A percentile compares a stretch with the other conserved stretches of the same genome.
Evolutionary conservation across 2,329 filamentous ascomycete genomes (phyloP).

Genomic region (Alternaria novae-zelandiae): DNA sequence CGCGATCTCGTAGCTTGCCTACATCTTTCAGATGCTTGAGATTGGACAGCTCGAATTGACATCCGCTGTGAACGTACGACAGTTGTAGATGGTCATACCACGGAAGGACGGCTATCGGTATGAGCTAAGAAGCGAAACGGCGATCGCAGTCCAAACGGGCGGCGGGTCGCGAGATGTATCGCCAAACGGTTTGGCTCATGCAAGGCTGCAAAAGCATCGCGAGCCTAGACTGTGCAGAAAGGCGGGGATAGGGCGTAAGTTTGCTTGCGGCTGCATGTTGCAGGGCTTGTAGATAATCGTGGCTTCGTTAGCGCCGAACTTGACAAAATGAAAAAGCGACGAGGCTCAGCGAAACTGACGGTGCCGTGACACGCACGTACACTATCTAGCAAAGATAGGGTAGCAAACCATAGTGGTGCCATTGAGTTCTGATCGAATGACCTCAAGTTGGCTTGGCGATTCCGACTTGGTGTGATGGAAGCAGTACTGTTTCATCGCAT

Average conservation of each 20-base stretch:
- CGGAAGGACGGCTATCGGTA: conserved; percentile 2
- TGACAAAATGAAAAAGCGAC: conserved; percentile 17
- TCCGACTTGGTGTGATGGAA: background rate
- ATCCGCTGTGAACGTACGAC: background rate
- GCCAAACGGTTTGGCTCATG: background rate
- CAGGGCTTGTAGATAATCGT: background rate
- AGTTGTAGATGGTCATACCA: background rate
- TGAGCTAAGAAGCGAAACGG: background rate
- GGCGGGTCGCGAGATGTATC: background rate
- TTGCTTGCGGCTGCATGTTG: background rate
- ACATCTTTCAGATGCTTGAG: background rate
- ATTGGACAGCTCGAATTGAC: background rate
- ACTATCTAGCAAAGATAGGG: background rate
- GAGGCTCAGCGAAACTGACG: conserved; percentile 3
- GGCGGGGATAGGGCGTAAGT: background rate
- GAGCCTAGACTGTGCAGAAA: background rate
- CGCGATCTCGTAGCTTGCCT: background rate
- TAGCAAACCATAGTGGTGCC: background rate
- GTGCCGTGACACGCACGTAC: background rate
- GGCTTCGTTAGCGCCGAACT: conserved; percentile 11
- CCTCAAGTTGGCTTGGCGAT: background rate
- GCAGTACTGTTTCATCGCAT: background rate
- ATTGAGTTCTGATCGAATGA: background rate
- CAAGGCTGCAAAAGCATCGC: background rate
- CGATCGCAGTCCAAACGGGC: background rate